Base-by-base conservation (phyloP, 2,329 filamentous ascomycete species). In the Aureobasidium subglaciale region DNA sequence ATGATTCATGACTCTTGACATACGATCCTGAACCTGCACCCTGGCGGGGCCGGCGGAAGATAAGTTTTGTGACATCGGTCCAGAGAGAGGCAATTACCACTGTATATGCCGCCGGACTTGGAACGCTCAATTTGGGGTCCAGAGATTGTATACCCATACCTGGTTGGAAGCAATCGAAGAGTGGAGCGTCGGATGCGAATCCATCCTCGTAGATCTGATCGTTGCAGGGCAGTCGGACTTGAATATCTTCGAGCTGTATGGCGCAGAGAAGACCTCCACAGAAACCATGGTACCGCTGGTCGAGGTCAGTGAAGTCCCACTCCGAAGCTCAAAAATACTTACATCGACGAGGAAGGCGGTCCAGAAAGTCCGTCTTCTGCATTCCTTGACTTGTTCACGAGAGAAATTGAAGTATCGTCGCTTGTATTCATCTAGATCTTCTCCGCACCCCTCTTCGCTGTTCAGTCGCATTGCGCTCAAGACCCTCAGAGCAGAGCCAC, bases 321-420 rank as follows among this genome's bases (percentile, higher is more conserved):
- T 41, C 11, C 5, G 11, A 35, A 15, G 37, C 7, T 30, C 25
- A 60, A 58, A 59, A 60, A 60, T 61, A 71, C 76, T 73, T 68
- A 79, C 77, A 69, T 90, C 87, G 67, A 87, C 78, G 62, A 88
- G 71, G 61, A 85, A 87, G 50, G 82, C 78, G 25, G 83, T 81
- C 86, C 86, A 90, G 63, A 88, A 85, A 0, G 85, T 88, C 56
- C 87, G 77, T 60, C 86, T 78, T 58, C 82, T 78, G 62, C 84
- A 85, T 68, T 90, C 87, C 22, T 79, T 77, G 61, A 84, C 79
- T 27, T 70, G 68, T 22, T 67, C 63, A 8, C 53, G 53, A 4
- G 63, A 63, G 18, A 70, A 56, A 2, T 55, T 61, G 46, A 66
- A 70, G 11, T 43, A 48, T 24, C 34, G 48, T 56, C 56, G 25